phyloP scores from a whole-genome alignment of 306 rosid species.

The Alnus glutinosa region DNA sequence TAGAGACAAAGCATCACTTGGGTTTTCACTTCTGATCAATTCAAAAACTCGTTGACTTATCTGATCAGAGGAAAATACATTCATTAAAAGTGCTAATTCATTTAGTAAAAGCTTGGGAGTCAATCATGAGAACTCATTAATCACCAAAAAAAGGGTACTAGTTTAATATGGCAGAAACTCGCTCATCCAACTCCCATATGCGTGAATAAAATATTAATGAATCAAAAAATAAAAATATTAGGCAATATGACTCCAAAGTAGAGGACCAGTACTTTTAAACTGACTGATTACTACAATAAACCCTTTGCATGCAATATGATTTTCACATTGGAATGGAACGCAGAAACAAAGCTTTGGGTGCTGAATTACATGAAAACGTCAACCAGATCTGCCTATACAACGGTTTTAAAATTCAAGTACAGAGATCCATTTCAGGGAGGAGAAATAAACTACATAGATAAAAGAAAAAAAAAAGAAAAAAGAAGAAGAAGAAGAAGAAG shows the following conservation, averaged over 20 bases:
- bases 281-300: neutral
- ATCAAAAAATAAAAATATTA: neutral
- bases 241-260: neutral
- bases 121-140: neutral
- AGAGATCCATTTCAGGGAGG: neutral
- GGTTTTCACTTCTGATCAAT: slow-evolving; percentile 48
- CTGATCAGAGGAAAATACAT: slow-evolving; percentile 49
- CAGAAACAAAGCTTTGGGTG: neutral
- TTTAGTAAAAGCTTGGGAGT: neutral
- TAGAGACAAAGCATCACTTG: slow-evolving; percentile 41
- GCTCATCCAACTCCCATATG: neutral
- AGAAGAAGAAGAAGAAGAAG: too few relatives aligned
- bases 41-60: slow-evolving; percentile 83
- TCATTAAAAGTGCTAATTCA: slow-evolving; percentile 4
- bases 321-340: neutral
- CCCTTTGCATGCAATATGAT: neutral
- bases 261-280: neutral
- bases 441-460: neutral
- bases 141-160: neutral
- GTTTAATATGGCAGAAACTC: neutral
- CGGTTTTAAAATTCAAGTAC: neutral
- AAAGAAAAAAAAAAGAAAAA: neutral
- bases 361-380: neutral
- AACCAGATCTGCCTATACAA: neutral
- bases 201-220: neutral